These are phyloP conservation scores for Hanseniaspora uvarum DNA, from an alignment of 1,139 yeast genomes.

Conservation along the genomic window DNA sequence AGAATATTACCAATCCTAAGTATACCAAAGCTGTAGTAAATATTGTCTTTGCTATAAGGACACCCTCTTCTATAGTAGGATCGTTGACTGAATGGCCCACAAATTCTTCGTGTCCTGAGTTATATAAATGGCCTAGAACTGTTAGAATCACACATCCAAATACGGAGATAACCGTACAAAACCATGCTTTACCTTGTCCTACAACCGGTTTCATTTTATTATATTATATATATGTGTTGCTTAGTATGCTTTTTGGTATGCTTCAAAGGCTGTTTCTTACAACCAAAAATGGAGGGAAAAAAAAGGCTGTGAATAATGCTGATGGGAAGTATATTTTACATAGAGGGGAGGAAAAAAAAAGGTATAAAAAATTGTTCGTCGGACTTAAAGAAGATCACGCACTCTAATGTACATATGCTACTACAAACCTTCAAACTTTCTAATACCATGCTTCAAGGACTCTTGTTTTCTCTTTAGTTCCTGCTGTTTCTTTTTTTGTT, in stretches of 20 bases:
- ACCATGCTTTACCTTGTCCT: slow-evolving; percentile 71
- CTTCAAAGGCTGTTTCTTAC: background rate
- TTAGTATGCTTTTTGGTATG: background rate
- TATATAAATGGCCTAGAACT: slow-evolving; percentile 71
- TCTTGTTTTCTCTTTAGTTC: slow-evolving; percentile 40
- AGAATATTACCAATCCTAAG: slow-evolving; percentile 65
- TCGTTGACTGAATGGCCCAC: slow-evolving; percentile 74
- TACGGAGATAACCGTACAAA: slow-evolving; percentile 83
- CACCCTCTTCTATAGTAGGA: slow-evolving; percentile 65
- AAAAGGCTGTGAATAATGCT: no score
- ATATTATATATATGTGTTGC: background rate
- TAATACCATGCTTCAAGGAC: slow-evolving; percentile 54
- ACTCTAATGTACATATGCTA: no score
- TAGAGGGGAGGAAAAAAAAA: background rate
- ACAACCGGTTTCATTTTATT: slow-evolving; percentile 18
- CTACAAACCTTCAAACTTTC: slow-evolving; percentile 55
- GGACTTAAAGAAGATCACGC: no score
- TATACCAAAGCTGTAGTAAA: slow-evolving; percentile 85
- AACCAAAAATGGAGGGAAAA: background rate
- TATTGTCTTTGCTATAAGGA: slow-evolving; percentile 82
- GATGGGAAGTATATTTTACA: no score
- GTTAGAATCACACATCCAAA: slow-evolving; percentile 83
- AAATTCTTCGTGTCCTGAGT: slow-evolving; percentile 76
- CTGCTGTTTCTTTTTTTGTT: slow-evolving; percentile 31
- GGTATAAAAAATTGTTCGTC: no score